These are phyloP conservation scores for Nakazawaea siamensis DNA, from an alignment of 805 yeast species.

Conservation along the genomic window DNA sequence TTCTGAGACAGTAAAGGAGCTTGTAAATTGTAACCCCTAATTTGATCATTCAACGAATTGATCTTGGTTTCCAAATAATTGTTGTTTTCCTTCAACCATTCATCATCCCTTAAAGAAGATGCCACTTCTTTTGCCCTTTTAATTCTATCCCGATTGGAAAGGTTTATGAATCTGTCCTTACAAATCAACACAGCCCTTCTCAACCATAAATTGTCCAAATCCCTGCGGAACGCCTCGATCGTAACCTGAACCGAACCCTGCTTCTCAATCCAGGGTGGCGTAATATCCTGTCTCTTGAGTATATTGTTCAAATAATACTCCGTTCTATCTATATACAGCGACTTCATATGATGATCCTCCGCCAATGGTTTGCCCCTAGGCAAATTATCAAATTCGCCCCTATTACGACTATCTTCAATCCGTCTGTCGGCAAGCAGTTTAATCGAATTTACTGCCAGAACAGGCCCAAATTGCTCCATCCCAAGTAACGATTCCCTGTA, in stretches of 20 bases:
- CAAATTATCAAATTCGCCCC: constrained; percentile 60
- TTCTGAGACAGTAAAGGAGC: constrained; percentile 56
- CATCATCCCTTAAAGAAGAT: constrained; percentile 15
- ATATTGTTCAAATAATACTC: constrained; percentile 78
- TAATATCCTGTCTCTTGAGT: constrained; percentile 63
- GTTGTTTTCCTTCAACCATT: constrained; percentile 30
- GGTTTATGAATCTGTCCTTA: constrained; percentile 19
- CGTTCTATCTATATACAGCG: constrained; percentile 54
- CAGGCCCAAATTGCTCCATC: constrained; percentile 38
- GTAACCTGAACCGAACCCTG: constrained; percentile 49
- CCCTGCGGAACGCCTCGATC: constrained; percentile 37
- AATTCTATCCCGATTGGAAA: constrained; percentile 13
- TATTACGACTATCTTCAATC: constrained; percentile 64
- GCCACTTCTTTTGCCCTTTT: constrained; percentile 12
- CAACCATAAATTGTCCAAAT: constrained; percentile 33
- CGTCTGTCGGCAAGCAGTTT: constrained; percentile 65
- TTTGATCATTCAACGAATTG: constrained; percentile 33
- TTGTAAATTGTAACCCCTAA: constrained; percentile 54
- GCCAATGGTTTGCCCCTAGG: constrained; percentile 58
- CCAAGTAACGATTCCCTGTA: constrained; percentile 60
- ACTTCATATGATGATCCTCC: constrained; percentile 28
- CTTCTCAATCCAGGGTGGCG: constrained; percentile 88
- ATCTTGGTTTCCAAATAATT: constrained; percentile 27
- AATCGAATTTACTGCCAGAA: constrained; percentile 36
- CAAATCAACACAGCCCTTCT: constrained; percentile 20